These are phyloP conservation scores for Vararia minispora DNA, from an alignment of 768 basidiomycete species.

Conservation along the genomic window DNA sequence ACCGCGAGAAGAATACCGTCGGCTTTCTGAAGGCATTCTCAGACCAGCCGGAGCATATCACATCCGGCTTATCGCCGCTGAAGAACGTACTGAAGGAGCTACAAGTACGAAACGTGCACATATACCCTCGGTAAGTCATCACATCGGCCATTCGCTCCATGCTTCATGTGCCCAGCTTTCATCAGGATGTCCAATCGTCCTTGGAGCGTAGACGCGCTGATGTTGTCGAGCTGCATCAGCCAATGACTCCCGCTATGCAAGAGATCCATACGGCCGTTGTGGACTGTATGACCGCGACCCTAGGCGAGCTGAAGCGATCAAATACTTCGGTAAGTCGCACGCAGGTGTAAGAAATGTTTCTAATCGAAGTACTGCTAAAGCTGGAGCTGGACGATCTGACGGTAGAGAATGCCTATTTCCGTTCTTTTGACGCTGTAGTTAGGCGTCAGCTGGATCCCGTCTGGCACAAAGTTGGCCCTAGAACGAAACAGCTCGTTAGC, in stretches of 20 bases:
- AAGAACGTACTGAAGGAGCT: slow-evolving; percentile 90
- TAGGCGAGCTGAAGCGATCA: slow-evolving; percentile 82
- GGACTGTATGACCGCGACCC: slow-evolving; percentile 86
- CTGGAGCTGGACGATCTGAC: slow-evolving; percentile 90
- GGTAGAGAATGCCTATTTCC: slow-evolving; percentile 89
- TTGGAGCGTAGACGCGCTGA: slow-evolving; percentile 81
- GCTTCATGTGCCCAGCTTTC: slow-evolving; percentile 47
- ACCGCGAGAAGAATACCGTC: slow-evolving; percentile 76
- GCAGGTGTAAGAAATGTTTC: not conserved
- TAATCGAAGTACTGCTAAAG: slow-evolving; percentile 27
- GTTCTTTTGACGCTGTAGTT: slow-evolving; percentile 83
- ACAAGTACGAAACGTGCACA: slow-evolving; percentile 77
- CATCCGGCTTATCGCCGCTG: slow-evolving; percentile 82
- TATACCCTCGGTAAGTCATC: slow-evolving; percentile 70
- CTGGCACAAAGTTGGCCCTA: slow-evolving; percentile 94
- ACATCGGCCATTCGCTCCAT: not conserved
- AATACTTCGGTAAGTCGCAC: slow-evolving; percentile 46
- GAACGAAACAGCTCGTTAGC: slow-evolving; percentile 82
- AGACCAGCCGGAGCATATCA: slow-evolving; percentile 93
- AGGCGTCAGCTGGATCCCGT: slow-evolving; percentile 84
- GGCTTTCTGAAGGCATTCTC: slow-evolving; percentile 97
- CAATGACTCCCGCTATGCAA: slow-evolving; percentile 76
- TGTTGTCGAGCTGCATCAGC: slow-evolving; percentile 84
- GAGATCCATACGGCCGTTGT: slow-evolving; percentile 88
- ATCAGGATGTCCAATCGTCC: slow-evolving; percentile 74